A percentile compares a stretch with the other conserved stretches of the same genome.
Evolutionary conservation across 805 yeast genomes (phyloP).

Genomic region (Metschnikowia koreensis): DNA sequence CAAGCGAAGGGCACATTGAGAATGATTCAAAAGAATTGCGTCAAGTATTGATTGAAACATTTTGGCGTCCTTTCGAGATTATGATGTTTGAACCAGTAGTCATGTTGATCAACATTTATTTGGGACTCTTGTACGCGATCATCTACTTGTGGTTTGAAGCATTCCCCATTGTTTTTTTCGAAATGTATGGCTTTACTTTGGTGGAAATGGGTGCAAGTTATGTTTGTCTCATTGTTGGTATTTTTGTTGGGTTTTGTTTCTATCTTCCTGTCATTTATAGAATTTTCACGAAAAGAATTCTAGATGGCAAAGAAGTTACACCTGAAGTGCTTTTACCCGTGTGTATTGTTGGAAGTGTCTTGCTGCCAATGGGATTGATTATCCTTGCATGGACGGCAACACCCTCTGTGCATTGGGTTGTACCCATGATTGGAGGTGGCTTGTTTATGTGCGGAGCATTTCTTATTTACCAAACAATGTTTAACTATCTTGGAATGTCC

Average conservation of each 20-base stretch:
- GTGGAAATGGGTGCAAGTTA: slow-evolving; percentile 13
- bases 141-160: slow-evolving; percentile 18
- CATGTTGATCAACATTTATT: slow-evolving; percentile 14
- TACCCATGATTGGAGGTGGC: slow-evolving; percentile 14
- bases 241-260: slow-evolving; percentile 6
- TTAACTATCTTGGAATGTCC: slow-evolving; percentile 14
- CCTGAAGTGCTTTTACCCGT: slow-evolving; percentile 14
- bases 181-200: slow-evolving; percentile 12
- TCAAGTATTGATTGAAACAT: slow-evolving; percentile 10
- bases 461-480: slow-evolving; percentile 15
- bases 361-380: slow-evolving; percentile 13
- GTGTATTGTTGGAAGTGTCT: slow-evolving; percentile 11
- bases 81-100: slow-evolving; percentile 15
- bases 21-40: slow-evolving; percentile 2
- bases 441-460: slow-evolving; percentile 12
- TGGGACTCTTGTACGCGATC: slow-evolving; percentile 16
- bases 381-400: slow-evolving; percentile 16
- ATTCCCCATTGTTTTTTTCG: slow-evolving; percentile 15
- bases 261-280: slow-evolving; percentile 9
- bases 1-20: slow-evolving; percentile 15
- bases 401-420: slow-evolving; percentile 14
- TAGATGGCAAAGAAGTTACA: slow-evolving; percentile 2
- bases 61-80: slow-evolving; percentile 15
- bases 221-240: slow-evolving; percentile 10
- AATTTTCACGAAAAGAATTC: slow-evolving; percentile 6